A percentile compares a stretch with the other conserved stretches of the same genome.
These are phyloP conservation scores for Massospora cicadina DNA, from an alignment of 371 early-diverging fungal species.

Conservation along the genomic window DNA sequence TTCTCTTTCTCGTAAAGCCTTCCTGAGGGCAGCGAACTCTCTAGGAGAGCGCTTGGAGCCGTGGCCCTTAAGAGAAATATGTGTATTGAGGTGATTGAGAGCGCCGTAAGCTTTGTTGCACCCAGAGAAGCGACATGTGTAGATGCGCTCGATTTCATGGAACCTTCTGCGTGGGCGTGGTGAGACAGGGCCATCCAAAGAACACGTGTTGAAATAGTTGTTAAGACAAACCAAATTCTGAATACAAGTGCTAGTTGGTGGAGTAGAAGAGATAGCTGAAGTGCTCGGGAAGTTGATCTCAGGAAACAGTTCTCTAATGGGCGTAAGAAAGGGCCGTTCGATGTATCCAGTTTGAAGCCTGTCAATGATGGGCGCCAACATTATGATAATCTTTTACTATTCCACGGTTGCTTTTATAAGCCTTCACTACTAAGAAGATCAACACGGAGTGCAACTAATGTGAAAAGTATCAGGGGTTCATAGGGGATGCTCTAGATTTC, in stretches of 20 bases:
- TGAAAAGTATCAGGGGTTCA: no score
- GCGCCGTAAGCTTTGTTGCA: constrained; percentile 14
- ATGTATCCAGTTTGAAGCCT: background rate
- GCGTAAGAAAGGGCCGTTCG: background rate
- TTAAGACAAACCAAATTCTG: background rate
- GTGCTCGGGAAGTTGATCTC: background rate
- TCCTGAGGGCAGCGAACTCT: constrained; percentile 10
- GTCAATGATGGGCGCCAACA: background rate
- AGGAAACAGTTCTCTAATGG: background rate
- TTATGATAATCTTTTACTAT: no score
- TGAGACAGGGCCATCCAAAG: background rate
- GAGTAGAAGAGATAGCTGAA: no score
- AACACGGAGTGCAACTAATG: no score
- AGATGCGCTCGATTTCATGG: constrained; percentile 10
- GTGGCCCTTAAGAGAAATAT: background rate
- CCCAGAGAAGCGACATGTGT: background rate
- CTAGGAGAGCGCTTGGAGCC: background rate
- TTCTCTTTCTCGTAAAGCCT: background rate
- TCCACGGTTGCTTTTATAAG: no score
- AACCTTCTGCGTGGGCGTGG: constrained; percentile 4
- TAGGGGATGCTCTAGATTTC: no score
- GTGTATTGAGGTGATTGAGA: constrained; percentile 11
- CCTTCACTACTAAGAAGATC: no score
- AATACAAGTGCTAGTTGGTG: no score
- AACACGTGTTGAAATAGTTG: background rate